phyloP scores from a whole-genome alignment of 176 grass and related monocot species.

The Carex kokanica region DNA sequence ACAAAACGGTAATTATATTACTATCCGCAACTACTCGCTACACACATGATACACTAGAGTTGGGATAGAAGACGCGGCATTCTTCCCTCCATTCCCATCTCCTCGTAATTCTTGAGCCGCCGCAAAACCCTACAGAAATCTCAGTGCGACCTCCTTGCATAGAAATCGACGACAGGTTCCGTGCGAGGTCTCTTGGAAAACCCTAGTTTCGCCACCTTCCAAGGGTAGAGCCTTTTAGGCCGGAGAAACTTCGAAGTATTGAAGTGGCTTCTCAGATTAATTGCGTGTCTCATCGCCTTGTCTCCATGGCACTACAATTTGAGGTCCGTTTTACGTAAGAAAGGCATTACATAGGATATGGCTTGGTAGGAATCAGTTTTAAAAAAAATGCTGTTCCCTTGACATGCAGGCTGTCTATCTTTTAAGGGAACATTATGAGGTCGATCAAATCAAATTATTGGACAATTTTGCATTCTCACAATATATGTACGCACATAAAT shows the following conservation, averaged over 20 bases:
- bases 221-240: background rate
- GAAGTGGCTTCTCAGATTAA: background rate
- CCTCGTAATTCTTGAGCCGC: slow-evolving; percentile 5
- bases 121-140: slow-evolving; percentile 20
- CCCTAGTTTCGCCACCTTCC: background rate
- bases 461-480: background rate
- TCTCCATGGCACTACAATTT: slow-evolving; percentile 25
- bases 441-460: background rate
- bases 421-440: background rate
- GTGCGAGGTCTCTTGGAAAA: slow-evolving; percentile 8
- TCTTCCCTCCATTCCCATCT: background rate
- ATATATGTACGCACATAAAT: background rate
- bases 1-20: too few species aligned
- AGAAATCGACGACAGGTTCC: background rate
- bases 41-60: too few species aligned
- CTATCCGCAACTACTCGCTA: too few species aligned
- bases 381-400: background rate
- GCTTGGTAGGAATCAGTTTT: background rate
- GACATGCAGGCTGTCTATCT: background rate
- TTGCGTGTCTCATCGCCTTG: slow-evolving; percentile 2
- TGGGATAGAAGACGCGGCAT: too few species aligned
- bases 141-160: background rate
- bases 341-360: background rate
- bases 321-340: background rate
- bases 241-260: background rate